phyloP scores from a whole-genome alignment of 345 rosid species.

The Ricinus communis region DNA sequence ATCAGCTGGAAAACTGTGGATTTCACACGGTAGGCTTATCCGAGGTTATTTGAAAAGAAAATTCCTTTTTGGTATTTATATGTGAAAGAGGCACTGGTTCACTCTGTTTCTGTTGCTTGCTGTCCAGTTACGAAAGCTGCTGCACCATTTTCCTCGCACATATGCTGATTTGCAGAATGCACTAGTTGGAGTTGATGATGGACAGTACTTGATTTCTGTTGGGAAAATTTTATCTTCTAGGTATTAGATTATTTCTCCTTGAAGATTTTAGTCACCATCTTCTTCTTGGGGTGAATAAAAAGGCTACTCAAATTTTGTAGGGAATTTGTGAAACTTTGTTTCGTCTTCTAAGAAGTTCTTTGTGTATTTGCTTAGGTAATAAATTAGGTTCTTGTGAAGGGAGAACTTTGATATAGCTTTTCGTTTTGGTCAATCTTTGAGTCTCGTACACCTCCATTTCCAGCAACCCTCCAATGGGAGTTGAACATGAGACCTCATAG shows the following conservation, averaged over 20 bases:
- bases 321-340: neutral
- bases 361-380: neutral
- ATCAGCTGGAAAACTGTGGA: constrained; percentile 67
- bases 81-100: constrained; percentile 19
- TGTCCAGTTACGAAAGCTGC: constrained; percentile 68
- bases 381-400: neutral
- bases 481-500: too few species aligned
- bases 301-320: constrained; percentile 1
- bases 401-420: constrained; percentile 8
- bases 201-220: constrained; percentile 83
- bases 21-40: constrained; percentile 70
- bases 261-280: constrained; percentile 2
- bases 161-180: constrained; percentile 91
- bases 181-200: constrained; percentile 69
- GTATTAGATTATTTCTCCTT: constrained; percentile 34
- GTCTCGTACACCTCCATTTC: too few species aligned
- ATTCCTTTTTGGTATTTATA: constrained; percentile 4
- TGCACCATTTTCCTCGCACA: constrained; percentile 92
- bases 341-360: neutral
- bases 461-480: too few species aligned
- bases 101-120: constrained; percentile 21
- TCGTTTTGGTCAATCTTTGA: neutral
- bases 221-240: constrained; percentile 78
- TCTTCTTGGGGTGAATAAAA: neutral
- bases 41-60: constrained; percentile 10